Evolutionary conservation across 257 asterid species (phyloP), one percentile per base, ranked within the genome.

Genomic region (Paulownia fortunei): DNA sequence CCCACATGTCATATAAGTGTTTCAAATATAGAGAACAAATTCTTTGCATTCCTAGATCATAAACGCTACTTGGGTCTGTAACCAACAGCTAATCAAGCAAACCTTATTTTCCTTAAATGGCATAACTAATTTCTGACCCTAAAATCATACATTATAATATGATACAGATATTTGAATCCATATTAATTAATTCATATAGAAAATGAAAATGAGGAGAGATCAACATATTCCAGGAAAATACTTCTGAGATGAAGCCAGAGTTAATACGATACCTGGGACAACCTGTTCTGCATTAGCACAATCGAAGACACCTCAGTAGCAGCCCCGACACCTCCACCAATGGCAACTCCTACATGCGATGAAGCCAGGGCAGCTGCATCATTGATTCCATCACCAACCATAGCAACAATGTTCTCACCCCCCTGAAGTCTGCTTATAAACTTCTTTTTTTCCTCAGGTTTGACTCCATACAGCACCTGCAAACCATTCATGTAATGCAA

Each of bases 371-470:
- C 99, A 82, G 99, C 99, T 74, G 98, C 94, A 79, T 96, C 99
- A 82, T 96, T 96, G 67, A 96, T 93, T 74, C 99, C 99, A 81
- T 96, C 99, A 56, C 99, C 99, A 66, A 96, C 99, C 99, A 96
- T 96, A 80, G 99, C 97, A 47, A 96, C 99, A 82, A 93, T 74
- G 58, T 87, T 87, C 80, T 86, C 87, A 70, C 85, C 88, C 72
- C 86, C 82, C 88, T 88, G 93, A 75, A 96, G 97, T 82, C 72
- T 79, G 80, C 82, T 84, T 54, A 96, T 88, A 77, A 96, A 96
- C 79, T 82, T 88, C 86, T 85, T 93, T 70, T 96, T 96, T 73
- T 88, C 89, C 70, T 92, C 97, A 32, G 99, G 98, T 83, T 92
- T 96, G 79, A 90, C 91, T 77, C 92, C 98, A 82, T 84, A 88